Conservation (phyloP, 345 rosid genomes). For the Citrus inodora region DNA sequence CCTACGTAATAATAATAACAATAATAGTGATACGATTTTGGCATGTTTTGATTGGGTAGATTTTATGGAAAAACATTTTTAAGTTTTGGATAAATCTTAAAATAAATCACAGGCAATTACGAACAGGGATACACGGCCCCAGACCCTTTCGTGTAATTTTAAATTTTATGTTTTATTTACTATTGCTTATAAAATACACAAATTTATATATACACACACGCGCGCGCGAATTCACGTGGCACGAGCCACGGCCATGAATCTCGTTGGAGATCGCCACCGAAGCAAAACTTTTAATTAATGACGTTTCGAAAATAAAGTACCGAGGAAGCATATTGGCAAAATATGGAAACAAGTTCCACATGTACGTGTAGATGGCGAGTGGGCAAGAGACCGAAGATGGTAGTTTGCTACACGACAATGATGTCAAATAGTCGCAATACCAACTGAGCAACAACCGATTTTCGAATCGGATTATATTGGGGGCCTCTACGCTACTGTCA, state of each 20-base stretch:
- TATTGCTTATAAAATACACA: not conserved
- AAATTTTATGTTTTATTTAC: no score
- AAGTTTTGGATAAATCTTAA: not conserved
- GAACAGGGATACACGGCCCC: no score
- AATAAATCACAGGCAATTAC: not conserved
- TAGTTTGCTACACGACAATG: no score
- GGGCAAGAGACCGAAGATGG: no score
- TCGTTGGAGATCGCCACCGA: not conserved
- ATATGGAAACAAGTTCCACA: not conserved
- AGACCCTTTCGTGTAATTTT: no score
- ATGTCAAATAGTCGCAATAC: not conserved
- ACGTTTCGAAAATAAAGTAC: not conserved
- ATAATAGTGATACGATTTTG: not conserved
- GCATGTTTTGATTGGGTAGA: not conserved
- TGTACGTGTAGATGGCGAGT: not conserved
- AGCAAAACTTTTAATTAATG: slow-evolving; percentile 3
- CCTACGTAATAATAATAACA: not conserved
- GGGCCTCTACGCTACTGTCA: not conserved
- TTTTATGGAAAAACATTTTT: not conserved
- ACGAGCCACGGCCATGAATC: slow-evolving; percentile 10
- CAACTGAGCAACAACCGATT: not conserved
- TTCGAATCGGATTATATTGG: not conserved
- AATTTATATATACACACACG: not conserved
- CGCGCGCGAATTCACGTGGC: slow-evolving; percentile 13
- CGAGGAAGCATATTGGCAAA: not conserved